Evolutionary conservation across 2,329 filamentous ascomycete genomes (phyloP).

Genomic region (Ascochyta pisi): DNA sequence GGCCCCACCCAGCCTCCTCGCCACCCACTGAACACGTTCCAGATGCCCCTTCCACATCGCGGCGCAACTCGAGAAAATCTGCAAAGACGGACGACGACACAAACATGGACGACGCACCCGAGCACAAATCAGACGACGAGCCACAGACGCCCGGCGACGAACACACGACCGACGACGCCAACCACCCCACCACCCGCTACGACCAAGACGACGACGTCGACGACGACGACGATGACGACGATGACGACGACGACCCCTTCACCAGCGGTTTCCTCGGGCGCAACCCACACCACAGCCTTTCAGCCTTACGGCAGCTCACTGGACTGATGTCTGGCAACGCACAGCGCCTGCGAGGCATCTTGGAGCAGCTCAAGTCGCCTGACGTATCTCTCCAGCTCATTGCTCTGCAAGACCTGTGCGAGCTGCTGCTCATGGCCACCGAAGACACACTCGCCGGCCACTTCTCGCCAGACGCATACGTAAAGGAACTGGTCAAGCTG

Average conservation of each 20-base stretch:
- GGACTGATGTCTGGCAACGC: slow-evolving; percentile 88
- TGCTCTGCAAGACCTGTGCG: slow-evolving; percentile 89
- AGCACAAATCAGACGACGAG: slow-evolving; percentile 64
- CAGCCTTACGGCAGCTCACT: slow-evolving; percentile 84
- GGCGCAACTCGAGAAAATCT: slow-evolving; percentile 42
- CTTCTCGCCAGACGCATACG: slow-evolving; percentile 91
- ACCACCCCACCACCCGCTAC: slow-evolving; percentile 57
- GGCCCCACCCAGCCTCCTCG: slow-evolving; percentile 23
- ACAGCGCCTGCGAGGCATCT: slow-evolving; percentile 71
- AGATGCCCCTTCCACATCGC: slow-evolving; percentile 42
- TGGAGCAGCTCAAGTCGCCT: slow-evolving; percentile 73
- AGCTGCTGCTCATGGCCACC: slow-evolving; percentile 91
- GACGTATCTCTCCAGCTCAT: slow-evolving; percentile 89
- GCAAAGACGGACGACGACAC: slow-evolving; percentile 66
- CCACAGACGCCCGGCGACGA: slow-evolving; percentile 39
- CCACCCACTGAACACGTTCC: slow-evolving; percentile 33
- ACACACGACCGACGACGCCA: slow-evolving; percentile 62
- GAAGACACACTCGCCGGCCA: slow-evolving; percentile 96
- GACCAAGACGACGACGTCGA: slow-evolving; percentile 58
- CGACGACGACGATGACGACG: slow-evolving; percentile 59
- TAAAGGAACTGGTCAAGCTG: slow-evolving; percentile 88
- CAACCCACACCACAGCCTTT: slow-evolving; percentile 62
- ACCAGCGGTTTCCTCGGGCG: slow-evolving; percentile 69
- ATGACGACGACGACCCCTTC: slow-evolving; percentile 67
- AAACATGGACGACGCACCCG: slow-evolving; percentile 72